These are phyloP conservation scores for Polyporus arcularius DNA, from an alignment of 768 basidiomycete species.

Conservation along the genomic window DNA sequence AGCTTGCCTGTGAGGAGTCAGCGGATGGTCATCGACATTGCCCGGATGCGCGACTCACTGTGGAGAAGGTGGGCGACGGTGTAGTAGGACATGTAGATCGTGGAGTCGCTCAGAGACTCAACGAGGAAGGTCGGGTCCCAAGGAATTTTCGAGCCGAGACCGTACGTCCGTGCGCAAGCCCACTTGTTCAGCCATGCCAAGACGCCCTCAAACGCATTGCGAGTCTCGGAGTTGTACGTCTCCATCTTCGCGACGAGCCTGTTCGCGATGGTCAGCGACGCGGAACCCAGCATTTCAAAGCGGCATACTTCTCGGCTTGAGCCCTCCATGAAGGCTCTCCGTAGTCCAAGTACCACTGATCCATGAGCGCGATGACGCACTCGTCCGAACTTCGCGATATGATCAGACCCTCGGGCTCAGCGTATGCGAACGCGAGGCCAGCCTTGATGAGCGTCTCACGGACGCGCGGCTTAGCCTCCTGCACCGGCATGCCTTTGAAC, in stretches of 20 bases:
- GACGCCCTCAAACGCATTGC: slow-evolving; percentile 88
- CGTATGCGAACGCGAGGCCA: slow-evolving; percentile 85
- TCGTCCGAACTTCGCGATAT: slow-evolving; percentile 92
- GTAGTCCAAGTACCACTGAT: slow-evolving; percentile 99
- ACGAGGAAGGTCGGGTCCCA: slow-evolving; percentile 98
- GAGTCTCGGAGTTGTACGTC: slow-evolving; percentile 88
- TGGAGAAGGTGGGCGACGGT: slow-evolving; percentile 92
- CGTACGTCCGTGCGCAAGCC: slow-evolving; percentile 99
- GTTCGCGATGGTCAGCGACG: slow-evolving; percentile 10
- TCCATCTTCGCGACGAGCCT: slow-evolving; percentile 87
- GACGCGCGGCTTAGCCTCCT: slow-evolving; percentile 91
- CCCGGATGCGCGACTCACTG: slow-evolving; percentile 46
- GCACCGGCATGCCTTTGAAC: slow-evolving; percentile 84
- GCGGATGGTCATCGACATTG: slow-evolving; percentile 12
- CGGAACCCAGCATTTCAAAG: no score
- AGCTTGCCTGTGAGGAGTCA: slow-evolving; percentile 53
- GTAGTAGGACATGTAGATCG: slow-evolving; percentile 98
- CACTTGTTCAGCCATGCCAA: slow-evolving; percentile 96
- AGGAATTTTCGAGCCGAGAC: slow-evolving; percentile 91
- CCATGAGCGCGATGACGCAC: slow-evolving; percentile 96
- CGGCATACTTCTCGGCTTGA: slow-evolving; percentile 74
- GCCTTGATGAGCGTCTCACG: slow-evolving; percentile 78
- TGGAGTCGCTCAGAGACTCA: slow-evolving; percentile 95
- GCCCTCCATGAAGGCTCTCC: slow-evolving; percentile 90
- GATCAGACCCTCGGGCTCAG: slow-evolving; percentile 92